These are phyloP conservation scores for Leccinum subgranulosum DNA, from an alignment of 768 basidiomycete species.

Conservation along the genomic window DNA sequence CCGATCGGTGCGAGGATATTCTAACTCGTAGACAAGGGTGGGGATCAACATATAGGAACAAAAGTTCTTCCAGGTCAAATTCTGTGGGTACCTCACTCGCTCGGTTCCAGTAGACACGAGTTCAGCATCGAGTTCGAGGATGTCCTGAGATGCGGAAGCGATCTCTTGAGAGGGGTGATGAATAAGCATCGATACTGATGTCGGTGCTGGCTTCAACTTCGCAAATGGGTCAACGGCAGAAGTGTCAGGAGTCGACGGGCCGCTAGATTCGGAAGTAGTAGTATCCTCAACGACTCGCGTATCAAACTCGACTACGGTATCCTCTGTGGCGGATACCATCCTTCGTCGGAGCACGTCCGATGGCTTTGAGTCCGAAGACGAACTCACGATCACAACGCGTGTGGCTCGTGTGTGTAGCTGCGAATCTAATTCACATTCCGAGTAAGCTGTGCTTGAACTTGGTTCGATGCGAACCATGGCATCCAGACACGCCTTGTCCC, in stretches of 20 bases:
- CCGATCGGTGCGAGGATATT: constrained; percentile 90
- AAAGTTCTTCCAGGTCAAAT: constrained; percentile 80
- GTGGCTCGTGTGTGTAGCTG: constrained; percentile 44
- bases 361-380: constrained; percentile 52
- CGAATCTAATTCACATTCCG: constrained; percentile 3
- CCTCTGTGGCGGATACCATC: constrained; percentile 37
- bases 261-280: constrained; percentile 1
- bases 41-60: constrained; percentile 84
- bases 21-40: constrained; percentile 92
- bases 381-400: constrained; percentile 42
- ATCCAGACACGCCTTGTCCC: constrained; percentile 55
- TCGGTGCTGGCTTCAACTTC: constrained; percentile 1
- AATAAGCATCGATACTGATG: constrained; percentile 45
- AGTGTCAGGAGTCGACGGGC: constrained; percentile 1
- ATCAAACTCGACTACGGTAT: constrained; percentile 4
- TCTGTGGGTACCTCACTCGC: constrained; percentile 76
- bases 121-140: constrained; percentile 73
- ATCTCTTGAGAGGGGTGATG: constrained; percentile 67
- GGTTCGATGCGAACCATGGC: constrained; percentile 42
- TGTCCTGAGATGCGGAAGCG: constrained; percentile 67
- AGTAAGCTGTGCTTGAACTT: constrained; percentile 20
- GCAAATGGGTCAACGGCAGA: constrained; percentile 9
- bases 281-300: not conserved
- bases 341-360: constrained; percentile 57
- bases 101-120: constrained; percentile 68